phyloP scores from a whole-genome alignment of 2,329 filamentous ascomycete genomes.

The Alternaria solani region DNA sequence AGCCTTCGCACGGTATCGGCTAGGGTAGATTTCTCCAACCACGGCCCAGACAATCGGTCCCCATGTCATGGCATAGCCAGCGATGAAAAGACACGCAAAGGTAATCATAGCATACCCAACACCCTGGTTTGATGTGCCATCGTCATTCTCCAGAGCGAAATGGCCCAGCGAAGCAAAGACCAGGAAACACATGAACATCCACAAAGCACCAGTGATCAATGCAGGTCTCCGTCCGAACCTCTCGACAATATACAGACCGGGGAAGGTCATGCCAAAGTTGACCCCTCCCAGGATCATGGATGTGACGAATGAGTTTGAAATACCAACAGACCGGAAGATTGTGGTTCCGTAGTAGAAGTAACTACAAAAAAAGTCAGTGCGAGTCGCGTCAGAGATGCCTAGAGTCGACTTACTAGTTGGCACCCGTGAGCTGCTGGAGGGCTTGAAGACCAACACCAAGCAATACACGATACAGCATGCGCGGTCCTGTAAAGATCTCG shows the following conservation, averaged over 20 bases:
- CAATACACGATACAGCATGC: slow-evolving; percentile 70
- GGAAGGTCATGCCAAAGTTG: slow-evolving; percentile 59
- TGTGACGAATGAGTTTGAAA: slow-evolving; percentile 56
- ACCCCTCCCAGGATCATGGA: slow-evolving; percentile 59
- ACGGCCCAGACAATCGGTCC: slow-evolving; percentile 76
- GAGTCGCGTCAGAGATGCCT: background rate
- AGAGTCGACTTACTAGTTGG: slow-evolving; percentile 66
- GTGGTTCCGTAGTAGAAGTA: slow-evolving; percentile 66
- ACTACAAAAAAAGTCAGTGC: slow-evolving; percentile 13
- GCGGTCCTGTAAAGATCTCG: slow-evolving; percentile 70
- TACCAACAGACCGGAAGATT: slow-evolving; percentile 54
- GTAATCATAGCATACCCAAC: slow-evolving; percentile 70
- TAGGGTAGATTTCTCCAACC: slow-evolving; percentile 71
- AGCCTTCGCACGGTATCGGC: slow-evolving; percentile 57
- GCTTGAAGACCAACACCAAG: slow-evolving; percentile 70
- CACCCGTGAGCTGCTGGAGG: slow-evolving; percentile 73
- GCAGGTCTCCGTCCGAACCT: slow-evolving; percentile 56
- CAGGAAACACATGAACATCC: slow-evolving; percentile 67
- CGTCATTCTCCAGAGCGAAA: slow-evolving; percentile 50
- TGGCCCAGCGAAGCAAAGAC: slow-evolving; percentile 59
- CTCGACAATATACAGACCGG: slow-evolving; percentile 58
- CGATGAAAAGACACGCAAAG: slow-evolving; percentile 73
- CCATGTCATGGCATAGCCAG: slow-evolving; percentile 74
- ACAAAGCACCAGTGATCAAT: slow-evolving; percentile 56
- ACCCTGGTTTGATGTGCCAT: slow-evolving; percentile 45